Base-by-base conservation (phyloP, 73 alveolate species). In the Durusdinium trenchii region DNA sequence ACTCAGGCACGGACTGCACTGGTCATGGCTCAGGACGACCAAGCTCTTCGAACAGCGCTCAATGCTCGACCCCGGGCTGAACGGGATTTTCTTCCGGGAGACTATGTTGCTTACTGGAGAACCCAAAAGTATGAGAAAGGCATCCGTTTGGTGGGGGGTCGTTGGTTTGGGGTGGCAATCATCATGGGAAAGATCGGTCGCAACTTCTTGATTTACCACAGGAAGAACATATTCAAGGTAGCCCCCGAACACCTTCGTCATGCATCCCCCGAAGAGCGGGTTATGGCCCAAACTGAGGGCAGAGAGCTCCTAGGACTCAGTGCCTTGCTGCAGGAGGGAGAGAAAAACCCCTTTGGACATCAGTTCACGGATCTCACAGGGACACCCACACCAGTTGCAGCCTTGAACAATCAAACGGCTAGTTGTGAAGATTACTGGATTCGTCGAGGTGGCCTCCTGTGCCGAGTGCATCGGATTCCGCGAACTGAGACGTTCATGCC, bases 231-330 rank as follows among this genome's bases (percentile, higher is more conserved):
- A 52, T 50, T 84, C 78, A 60, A 62, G 46, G 64, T 60, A 35
- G 64, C 94, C 18, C 94, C 94, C 1, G 94, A 84, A 43, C 94
- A 84, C 40, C 5, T 84, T 32, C 94, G 94, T 7, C 94, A 40
- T 26, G 94, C 94, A 1, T 10, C 94, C 0, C 54, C 32, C n/a
- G 94, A 84, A 0, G 94, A 84, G 38, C 6, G 52, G 12, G 6
- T 62, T 23, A 52, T 57, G 6, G 94, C 94, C 5, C 78, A 9
- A 6, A 50, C 67, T 35, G 52, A 60, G 3, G 78, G 45, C 46
- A 32, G 45, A 40, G 94, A 84, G 62, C 94, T 50, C 42, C 54
- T 84, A 46, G 94, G 94, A 4, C 28, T 84, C 50, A 12, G 16
- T 36, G 52, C 16, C 35, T 52, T 84, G 50, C 62, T 84, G 12